phyloP scores from a whole-genome alignment of 1,284 basidiomycete species.

The Heterobasidion annosum region DNA sequence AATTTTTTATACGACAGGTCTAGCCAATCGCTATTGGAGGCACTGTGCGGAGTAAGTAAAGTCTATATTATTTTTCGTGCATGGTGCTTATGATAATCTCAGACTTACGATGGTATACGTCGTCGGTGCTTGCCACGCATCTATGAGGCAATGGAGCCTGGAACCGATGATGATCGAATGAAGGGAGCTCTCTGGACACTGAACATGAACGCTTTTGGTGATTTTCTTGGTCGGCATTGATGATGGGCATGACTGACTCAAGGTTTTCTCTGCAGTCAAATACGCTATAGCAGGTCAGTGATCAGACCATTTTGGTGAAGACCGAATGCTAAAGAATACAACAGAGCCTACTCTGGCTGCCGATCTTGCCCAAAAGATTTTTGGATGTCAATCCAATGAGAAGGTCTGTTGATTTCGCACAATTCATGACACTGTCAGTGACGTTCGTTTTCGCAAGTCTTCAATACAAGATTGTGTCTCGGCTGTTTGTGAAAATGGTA shows the following conservation, averaged over 20 bases:
- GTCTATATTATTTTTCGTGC: background rate
- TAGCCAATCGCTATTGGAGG: constrained; percentile 53
- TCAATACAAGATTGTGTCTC: constrained; percentile 62
- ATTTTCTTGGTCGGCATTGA: background rate
- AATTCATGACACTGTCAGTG: background rate
- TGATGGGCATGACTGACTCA: background rate
- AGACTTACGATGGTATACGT: constrained; percentile 74
- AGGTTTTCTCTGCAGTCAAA: constrained; percentile 24
- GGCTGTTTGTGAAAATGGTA: constrained; percentile 55
- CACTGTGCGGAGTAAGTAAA: constrained; percentile 39
- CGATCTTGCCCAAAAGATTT: constrained; percentile 39
- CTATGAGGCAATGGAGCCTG: constrained; percentile 64
- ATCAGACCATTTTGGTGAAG: background rate
- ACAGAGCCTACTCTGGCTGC: constrained; percentile 39
- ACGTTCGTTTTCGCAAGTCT: constrained; percentile 28
- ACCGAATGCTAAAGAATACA: background rate
- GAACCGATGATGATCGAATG: constrained; percentile 80
- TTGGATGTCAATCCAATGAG: constrained; percentile 61
- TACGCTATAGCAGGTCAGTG: constrained; percentile 49
- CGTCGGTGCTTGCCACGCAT: constrained; percentile 58
- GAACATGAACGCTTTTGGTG: constrained; percentile 53
- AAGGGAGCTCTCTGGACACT: constrained; percentile 90
- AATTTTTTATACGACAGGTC: constrained; percentile 25
- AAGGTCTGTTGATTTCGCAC: constrained; percentile 31
- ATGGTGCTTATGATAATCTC: constrained; percentile 3